Conservation (phyloP, 805 yeast species). For the Cyberlindnera xylosilytica region DNA sequence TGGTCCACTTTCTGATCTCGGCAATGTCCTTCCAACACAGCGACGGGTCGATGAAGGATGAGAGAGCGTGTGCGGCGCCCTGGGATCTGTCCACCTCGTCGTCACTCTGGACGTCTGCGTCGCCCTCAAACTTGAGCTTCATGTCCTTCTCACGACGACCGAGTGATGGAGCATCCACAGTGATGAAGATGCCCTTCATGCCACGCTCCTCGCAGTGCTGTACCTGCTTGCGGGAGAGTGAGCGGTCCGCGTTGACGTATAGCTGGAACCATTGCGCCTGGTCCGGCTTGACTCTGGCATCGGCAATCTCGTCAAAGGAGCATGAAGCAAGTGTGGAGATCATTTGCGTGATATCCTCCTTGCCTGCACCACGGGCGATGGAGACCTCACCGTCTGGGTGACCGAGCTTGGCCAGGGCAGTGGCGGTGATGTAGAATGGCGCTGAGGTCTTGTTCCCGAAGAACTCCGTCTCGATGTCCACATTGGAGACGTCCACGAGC, state of each 20-base stretch:
- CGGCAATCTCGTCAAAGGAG: constrained; percentile 81
- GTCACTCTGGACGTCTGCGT: constrained; percentile 46
- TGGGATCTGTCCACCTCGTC: constrained; percentile 59
- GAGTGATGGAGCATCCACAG: constrained; percentile 90
- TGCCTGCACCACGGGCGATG: constrained; percentile 78
- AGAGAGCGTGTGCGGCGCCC: constrained; percentile 86
- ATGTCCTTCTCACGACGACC: constrained; percentile 91
- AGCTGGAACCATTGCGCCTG: constrained; percentile 90
- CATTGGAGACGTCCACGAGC: constrained; percentile 72
- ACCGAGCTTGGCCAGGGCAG: constrained; percentile 89
- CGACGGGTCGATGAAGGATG: constrained; percentile 77
- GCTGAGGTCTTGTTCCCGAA: constrained; percentile 66
- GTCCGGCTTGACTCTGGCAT: constrained; percentile 53
- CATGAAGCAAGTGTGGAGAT: constrained; percentile 89
- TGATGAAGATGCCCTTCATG: constrained; percentile 77
- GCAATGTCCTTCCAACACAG: constrained; percentile 64
- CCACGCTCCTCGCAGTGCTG: constrained; percentile 71
- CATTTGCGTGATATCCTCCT: constrained; percentile 78
- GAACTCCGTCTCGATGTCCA: constrained; percentile 70
- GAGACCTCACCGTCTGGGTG: constrained; percentile 91
- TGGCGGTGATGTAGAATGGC: constrained; percentile 89
- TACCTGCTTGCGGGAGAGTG: constrained; percentile 58
- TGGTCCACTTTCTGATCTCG: constrained; percentile 52
- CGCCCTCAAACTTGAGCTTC: constrained; percentile 56
- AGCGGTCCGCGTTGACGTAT: constrained; percentile 76